A percentile compares a stretch with the other conserved stretches of the same genome.
Evolutionary conservation across 257 asterid genomes (phyloP).

Genomic region (Verbena officinalis): DNA sequence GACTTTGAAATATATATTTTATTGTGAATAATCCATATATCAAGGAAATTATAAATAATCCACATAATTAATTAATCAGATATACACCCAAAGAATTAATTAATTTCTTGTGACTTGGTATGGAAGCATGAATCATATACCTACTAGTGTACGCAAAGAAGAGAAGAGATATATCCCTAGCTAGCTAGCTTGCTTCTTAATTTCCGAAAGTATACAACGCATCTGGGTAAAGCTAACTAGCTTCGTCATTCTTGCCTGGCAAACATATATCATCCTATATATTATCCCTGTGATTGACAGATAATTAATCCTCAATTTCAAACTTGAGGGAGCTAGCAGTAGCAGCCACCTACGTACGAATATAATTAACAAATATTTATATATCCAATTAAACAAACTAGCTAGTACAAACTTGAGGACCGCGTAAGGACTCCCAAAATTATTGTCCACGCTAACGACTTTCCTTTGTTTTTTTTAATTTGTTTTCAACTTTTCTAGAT

Average conservation of each 20-base stretch:
- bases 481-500: no score
- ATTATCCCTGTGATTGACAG: conserved; percentile 21
- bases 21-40: no score
- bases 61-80: no score
- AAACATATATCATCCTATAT: conserved; percentile 14
- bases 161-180: neutral
- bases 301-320: conserved; percentile 14
- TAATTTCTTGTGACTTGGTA: conserved; percentile 12
- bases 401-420: conserved; percentile 19
- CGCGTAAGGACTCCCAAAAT: conserved; percentile 38
- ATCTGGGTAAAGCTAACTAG: neutral
- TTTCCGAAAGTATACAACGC: neutral
- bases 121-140: conserved; percentile 12
- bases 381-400: neutral
- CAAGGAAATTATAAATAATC: no score
- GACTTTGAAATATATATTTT: no score
- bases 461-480: no score
- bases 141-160: conserved; percentile 18
- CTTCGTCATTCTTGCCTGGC: conserved; percentile 40
- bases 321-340: neutral
- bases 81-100: no score
- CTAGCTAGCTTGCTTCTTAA: neutral
- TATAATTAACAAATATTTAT: neutral
- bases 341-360: neutral
- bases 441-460: conserved; percentile 16